Percentiles rank a stretch among this genome's conserved stretches.
Conservation (phyloP, 257 asterid species). For the Gentiana dahurica region DNA sequence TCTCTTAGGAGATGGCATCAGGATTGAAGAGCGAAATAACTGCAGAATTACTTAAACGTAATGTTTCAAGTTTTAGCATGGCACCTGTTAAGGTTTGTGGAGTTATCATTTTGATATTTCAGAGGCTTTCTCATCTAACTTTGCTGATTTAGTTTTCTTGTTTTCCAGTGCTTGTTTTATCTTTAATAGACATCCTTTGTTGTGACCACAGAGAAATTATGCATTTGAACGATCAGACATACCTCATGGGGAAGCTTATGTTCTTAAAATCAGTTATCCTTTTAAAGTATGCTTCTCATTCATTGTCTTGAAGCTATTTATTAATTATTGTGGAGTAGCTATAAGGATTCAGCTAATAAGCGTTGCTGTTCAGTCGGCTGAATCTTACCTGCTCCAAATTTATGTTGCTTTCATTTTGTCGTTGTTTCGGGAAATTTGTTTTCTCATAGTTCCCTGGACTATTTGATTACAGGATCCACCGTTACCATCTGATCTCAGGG, state of each 20-base stretch:
- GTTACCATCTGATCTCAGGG: conserved; percentile 84
- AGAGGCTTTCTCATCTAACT: conserved; percentile 6
- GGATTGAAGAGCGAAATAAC: conserved; percentile 63
- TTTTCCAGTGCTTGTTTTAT: background rate
- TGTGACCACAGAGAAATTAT: conserved; percentile 56
- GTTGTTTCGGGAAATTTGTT: background rate
- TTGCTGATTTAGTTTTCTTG: conserved; percentile 5
- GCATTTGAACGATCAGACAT: conserved; percentile 90
- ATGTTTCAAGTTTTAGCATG: conserved; percentile 75
- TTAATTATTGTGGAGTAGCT: no score
- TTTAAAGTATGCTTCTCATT: conserved; percentile 45
- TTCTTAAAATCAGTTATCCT: conserved; percentile 75
- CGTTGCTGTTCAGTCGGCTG: no score
- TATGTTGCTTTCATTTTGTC: background rate
- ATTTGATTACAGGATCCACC: conserved; percentile 57
- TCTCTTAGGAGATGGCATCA: conserved; percentile 66
- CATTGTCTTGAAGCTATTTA: no score
- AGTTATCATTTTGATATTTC: conserved; percentile 10
- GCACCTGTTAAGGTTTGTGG: conserved; percentile 76
- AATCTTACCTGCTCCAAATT: background rate
- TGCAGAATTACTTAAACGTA: conserved; percentile 40
- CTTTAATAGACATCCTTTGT: conserved; percentile 4
- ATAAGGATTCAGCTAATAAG: no score
- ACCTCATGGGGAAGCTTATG: conserved; percentile 79
- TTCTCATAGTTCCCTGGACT: conserved; percentile 12